Evolutionary conservation across 1,284 basidiomycete species (phyloP), one percentile per base, ranked within the genome.

Genomic region (Ustilago shanxiensis): DNA sequence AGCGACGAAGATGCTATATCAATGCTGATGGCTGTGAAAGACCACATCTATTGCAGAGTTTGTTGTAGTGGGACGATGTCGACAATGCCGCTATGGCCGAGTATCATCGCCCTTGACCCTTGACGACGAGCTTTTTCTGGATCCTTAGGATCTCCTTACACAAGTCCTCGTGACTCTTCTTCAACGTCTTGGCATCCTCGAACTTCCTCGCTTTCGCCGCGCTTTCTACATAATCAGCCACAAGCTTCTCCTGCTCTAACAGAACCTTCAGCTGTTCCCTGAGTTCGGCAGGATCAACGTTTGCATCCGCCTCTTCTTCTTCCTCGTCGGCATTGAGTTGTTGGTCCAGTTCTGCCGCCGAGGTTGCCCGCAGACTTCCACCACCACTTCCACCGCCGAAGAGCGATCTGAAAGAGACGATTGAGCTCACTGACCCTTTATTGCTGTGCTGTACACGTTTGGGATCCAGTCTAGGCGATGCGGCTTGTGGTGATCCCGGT

Each of bases 141-240:
- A 80, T 44, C 37, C 76, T 59, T 5, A 68, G 44, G 20, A 85
- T 81, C 68, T 84, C 84, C 37, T 55, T 63, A 18, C 77, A 77
- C 47, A 85, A 35, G 35, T 85, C 84, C 11, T 81, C 78, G 35
- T 75, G 75, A 50, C 77, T 85, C 60, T 55, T 63, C 52, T 78
- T 77, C 45, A 85, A 63, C 51, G 68, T 76, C 44, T 65, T 61
- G 33, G 80, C 79, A 39, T 85, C 84, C 26, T 84, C 80, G 22
- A 85, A 78, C 59, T 85, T 83, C 14, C 84, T 62, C 20, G 72
- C 68, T 41, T 73, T 79, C 20, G 72, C 65, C 1, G 84, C 84
- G 5, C 72, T 67, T 31, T 71, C 80, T 18, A 82, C 71, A 54
- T 81, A 85, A 20, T 70, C 68, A 7, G 66, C 60, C 9, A 86